phyloP scores from a whole-genome alignment of 2,329 filamentous ascomycete genomes.

The Ilyonectria sp. region DNA sequence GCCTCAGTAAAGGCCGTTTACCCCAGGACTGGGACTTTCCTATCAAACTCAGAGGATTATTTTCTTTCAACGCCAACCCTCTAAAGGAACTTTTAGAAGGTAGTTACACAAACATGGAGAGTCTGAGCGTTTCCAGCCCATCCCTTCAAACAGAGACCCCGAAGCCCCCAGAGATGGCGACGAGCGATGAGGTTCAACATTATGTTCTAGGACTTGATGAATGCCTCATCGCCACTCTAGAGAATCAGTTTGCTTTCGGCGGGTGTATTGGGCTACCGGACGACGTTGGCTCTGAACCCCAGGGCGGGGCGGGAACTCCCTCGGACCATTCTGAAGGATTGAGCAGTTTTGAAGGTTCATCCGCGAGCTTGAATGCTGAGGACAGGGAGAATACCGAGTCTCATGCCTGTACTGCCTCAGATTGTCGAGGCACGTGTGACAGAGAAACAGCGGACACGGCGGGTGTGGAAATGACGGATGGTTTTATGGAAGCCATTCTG shows the following conservation, averaged over 20 bases:
- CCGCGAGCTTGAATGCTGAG: too few species aligned
- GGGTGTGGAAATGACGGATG: too few species aligned
- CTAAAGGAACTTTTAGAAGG: background rate
- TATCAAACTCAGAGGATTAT: background rate
- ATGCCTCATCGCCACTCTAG: background rate
- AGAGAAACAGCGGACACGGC: too few species aligned
- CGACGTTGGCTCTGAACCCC: background rate
- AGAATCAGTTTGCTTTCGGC: background rate
- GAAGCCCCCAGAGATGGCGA: background rate
- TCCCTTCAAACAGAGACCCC: background rate
- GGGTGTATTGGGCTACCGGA: background rate
- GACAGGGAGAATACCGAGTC: too few species aligned
- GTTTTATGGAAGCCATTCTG: too few species aligned
- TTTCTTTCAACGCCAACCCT: slow-evolving; percentile 9
- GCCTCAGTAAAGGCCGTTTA: slow-evolving; percentile 17
- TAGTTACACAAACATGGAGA: background rate
- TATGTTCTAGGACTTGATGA: background rate
- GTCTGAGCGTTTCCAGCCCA: background rate
- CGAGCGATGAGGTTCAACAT: background rate
- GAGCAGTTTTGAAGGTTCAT: background rate
- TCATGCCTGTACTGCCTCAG: too few species aligned
- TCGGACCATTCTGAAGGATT: background rate
- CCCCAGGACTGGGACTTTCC: slow-evolving; percentile 17
- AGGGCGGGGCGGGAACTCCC: background rate
- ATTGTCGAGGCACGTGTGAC: too few species aligned